Percentiles rank a stretch among this genome's conserved stretches.
Conservation (phyloP, 164 flowering plant genomes). For the Magnolia kwangsiensis region DNA sequence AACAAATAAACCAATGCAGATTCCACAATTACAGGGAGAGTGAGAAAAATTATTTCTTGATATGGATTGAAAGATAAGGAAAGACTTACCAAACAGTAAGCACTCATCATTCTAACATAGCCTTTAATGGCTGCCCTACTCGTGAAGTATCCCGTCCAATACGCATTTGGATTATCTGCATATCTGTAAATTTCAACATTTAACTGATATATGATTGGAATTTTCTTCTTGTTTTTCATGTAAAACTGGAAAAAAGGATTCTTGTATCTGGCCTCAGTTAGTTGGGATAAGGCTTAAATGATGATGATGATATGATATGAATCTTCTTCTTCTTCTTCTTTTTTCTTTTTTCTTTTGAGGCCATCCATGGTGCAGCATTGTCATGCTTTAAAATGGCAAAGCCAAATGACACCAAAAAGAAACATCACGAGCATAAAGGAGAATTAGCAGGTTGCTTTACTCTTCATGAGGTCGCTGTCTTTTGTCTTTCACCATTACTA, state of each 20-base stretch:
- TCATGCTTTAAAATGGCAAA: neutral
- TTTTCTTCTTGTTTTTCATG: neutral
- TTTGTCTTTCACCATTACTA: neutral
- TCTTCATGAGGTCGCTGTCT: neutral
- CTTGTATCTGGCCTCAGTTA: too few species aligned
- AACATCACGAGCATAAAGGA: neutral
- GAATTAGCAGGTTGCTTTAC: neutral
- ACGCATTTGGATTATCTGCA: constrained; percentile 82
- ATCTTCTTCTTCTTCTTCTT: too few species aligned
- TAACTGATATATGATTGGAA: neutral
- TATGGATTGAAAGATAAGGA: neutral
- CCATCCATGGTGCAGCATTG: neutral
- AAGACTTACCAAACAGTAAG: constrained; percentile 70
- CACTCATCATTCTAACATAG: constrained; percentile 83
- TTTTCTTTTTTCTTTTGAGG: too few species aligned
- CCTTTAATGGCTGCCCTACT: constrained; percentile 85
- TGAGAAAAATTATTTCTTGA: neutral
- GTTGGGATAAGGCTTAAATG: too few species aligned
- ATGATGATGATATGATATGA: too few species aligned
- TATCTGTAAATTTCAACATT: constrained; percentile 44
- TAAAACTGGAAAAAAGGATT: neutral
- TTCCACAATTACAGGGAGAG: neutral
- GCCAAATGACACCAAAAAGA: neutral
- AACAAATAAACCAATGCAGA: constrained; percentile 3
- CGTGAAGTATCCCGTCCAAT: constrained; percentile 95